phyloP scores from a whole-genome alignment of 768 basidiomycete genomes.

The Leccinum disarticulatum region DNA sequence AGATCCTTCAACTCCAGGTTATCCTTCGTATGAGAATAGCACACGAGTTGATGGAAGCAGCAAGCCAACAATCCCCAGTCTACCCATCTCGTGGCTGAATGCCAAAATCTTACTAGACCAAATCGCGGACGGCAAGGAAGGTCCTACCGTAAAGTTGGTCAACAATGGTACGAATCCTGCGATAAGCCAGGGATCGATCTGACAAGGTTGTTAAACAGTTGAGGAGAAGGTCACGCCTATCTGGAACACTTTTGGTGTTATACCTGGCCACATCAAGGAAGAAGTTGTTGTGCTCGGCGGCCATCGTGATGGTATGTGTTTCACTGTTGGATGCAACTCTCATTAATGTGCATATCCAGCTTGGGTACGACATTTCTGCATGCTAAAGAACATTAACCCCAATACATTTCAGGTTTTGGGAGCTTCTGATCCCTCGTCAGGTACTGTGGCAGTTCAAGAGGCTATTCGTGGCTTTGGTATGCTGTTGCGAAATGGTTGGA shows the following conservation, averaged over 20 bases:
- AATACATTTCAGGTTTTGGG: slow-evolving; percentile 42
- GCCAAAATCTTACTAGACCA: slow-evolving; percentile 63
- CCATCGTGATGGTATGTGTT: slow-evolving; percentile 78
- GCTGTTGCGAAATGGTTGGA: slow-evolving; percentile 59
- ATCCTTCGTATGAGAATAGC: slow-evolving; percentile 82
- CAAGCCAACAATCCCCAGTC: slow-evolving; percentile 75
- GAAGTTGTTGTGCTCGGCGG: slow-evolving; percentile 87
- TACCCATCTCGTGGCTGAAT: slow-evolving; percentile 91
- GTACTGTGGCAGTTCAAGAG: slow-evolving; percentile 57
- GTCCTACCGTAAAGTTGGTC: slow-evolving; percentile 47
- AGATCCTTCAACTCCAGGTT: slow-evolving; percentile 85
- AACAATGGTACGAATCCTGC: slow-evolving; percentile 47
- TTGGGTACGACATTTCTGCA: slow-evolving; percentile 18
- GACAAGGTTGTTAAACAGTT: slow-evolving; percentile 41
- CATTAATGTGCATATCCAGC: slow-evolving; percentile 19
- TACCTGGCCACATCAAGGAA: slow-evolving; percentile 81
- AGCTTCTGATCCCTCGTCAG: slow-evolving; percentile 55
- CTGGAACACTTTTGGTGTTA: slow-evolving; percentile 86
- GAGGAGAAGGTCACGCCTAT: slow-evolving; percentile 83
- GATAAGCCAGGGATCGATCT: neutral
- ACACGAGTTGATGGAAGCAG: slow-evolving; percentile 60
- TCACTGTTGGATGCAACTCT: neutral
- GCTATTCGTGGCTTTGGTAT: slow-evolving; percentile 54
- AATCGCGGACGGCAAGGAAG: slow-evolving; percentile 36
- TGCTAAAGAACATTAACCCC: neutral